Percentiles rank a stretch among this genome's conserved stretches.
Conservation (phyloP, 371 early-diverging fungal genomes). For the Coemansia sp. region DNA sequence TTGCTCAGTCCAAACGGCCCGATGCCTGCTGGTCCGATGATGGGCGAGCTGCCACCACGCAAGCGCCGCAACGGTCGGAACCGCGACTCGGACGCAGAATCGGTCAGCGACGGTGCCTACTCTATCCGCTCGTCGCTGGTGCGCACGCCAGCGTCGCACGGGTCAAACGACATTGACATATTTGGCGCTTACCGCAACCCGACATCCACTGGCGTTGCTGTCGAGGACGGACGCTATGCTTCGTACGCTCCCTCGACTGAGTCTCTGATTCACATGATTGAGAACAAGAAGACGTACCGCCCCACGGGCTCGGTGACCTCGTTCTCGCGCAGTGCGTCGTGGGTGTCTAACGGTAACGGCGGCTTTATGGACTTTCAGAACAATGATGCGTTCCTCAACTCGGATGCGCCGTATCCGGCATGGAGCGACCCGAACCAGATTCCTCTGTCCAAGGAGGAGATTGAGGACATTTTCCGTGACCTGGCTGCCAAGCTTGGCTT, state of each 20-base stretch:
- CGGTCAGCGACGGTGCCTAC: slow-evolving; percentile 57
- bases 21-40: slow-evolving; percentile 48
- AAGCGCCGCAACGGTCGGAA: slow-evolving; percentile 50
- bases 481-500: slow-evolving; percentile 74
- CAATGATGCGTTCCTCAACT: slow-evolving; percentile 46
- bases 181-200: slow-evolving; percentile 58
- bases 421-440: slow-evolving; percentile 66
- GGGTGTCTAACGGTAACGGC: slow-evolving; percentile 54
- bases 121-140: slow-evolving; percentile 58
- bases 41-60: slow-evolving; percentile 50
- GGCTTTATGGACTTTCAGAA: slow-evolving; percentile 53
- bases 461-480: slow-evolving; percentile 64
- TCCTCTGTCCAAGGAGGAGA: slow-evolving; percentile 66
- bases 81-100: slow-evolving; percentile 58
- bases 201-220: slow-evolving; percentile 18
- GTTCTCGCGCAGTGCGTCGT: slow-evolving; percentile 55
- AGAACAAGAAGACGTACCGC: slow-evolving; percentile 63
- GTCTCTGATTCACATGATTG: slow-evolving; percentile 69
- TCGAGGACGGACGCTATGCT: slow-evolving; percentile 70
- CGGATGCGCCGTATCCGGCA: slow-evolving; percentile 62
- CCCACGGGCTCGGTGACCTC: slow-evolving; percentile 57
- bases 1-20: slow-evolving; percentile 50
- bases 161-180: slow-evolving; percentile 61
- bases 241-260: slow-evolving; percentile 74
- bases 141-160: slow-evolving; percentile 54